A percentile compares a stretch with the other conserved stretches of the same genome.
phyloP scores from a whole-genome alignment of 352 stramenopile species.

The Peronospora belbahrii region DNA sequence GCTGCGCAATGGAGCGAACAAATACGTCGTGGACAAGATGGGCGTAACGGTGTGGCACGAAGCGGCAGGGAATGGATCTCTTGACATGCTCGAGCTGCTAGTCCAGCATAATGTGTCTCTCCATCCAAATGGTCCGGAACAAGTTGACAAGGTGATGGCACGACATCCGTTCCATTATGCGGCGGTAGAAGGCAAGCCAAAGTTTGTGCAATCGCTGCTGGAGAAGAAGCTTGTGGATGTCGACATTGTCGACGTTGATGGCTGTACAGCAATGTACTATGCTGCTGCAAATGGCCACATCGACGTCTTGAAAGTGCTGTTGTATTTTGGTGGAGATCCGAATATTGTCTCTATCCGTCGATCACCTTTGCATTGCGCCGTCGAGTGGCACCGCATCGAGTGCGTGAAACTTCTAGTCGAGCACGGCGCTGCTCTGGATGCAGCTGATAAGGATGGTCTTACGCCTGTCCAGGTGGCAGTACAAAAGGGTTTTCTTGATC shows the following conservation, averaged over 20 bases:
- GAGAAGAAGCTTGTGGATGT: constrained; percentile 50
- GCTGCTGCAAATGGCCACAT: constrained; percentile 56
- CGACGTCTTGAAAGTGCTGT: constrained; percentile 42
- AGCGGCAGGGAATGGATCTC: constrained; percentile 48
- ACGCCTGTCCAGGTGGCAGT: constrained; percentile 34
- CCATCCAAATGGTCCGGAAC: constrained; percentile 26
- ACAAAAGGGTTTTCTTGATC: constrained; percentile 27
- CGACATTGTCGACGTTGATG: constrained; percentile 53
- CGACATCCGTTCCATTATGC: constrained; percentile 78
- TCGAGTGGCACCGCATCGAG: constrained; percentile 59
- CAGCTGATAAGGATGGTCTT: constrained; percentile 34
- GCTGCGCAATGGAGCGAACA: constrained; percentile 50
- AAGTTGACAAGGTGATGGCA: constrained; percentile 75
- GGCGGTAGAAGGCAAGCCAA: constrained; percentile 53
- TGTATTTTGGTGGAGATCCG: constrained; percentile 37
- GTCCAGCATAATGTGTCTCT: constrained; percentile 42
- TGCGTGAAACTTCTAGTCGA: constrained; percentile 49
- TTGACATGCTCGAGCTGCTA: constrained; percentile 56
- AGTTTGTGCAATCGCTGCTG: constrained; percentile 51
- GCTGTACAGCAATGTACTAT: constrained; percentile 69
- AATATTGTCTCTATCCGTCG: constrained; percentile 56
- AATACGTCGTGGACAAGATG: constrained; percentile 64
- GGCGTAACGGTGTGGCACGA: constrained; percentile 78
- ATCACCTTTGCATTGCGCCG: constrained; percentile 63
- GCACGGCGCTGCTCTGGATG: constrained; percentile 26